Percentiles rank a stretch among this genome's conserved stretches.
phyloP scores from a whole-genome alignment of 1,284 basidiomycete genomes.

The Malassezia caprae region DNA sequence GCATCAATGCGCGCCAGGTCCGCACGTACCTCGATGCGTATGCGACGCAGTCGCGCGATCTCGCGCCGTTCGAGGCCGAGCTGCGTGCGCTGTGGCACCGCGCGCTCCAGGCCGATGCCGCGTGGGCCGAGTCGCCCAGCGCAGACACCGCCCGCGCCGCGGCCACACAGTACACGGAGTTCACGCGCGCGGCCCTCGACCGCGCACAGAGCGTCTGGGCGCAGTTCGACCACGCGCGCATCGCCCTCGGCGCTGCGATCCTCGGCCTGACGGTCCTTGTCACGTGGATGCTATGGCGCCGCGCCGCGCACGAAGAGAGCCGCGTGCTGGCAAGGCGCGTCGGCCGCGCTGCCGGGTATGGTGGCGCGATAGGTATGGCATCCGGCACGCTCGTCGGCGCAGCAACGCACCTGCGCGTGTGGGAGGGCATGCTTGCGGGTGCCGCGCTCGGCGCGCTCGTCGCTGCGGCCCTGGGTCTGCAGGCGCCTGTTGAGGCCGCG shows the following conservation, averaged over 20 bases:
- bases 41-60: constrained; percentile 58
- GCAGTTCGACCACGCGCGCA: constrained; percentile 72
- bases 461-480: too few relatives aligned
- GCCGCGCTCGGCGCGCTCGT: background rate
- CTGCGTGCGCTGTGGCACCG: constrained; percentile 27
- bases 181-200: constrained; percentile 59
- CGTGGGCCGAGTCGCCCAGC: constrained; percentile 18
- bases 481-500: background rate
- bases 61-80: constrained; percentile 49
- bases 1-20: constrained; percentile 68
- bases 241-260: constrained; percentile 57
- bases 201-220: constrained; percentile 83
- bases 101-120: constrained; percentile 29
- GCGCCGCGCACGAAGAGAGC: background rate
- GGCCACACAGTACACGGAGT: constrained; percentile 49
- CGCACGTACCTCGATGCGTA: constrained; percentile 68
- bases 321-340: background rate
- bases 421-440: background rate
- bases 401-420: background rate
- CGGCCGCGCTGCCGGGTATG: background rate
- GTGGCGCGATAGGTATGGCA: background rate
- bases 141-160: constrained; percentile 17
- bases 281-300: constrained; percentile 1
- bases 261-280: constrained; percentile 32
- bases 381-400: background rate